Conservation (phyloP, 257 asterid species). For the Ballota nigra region DNA sequence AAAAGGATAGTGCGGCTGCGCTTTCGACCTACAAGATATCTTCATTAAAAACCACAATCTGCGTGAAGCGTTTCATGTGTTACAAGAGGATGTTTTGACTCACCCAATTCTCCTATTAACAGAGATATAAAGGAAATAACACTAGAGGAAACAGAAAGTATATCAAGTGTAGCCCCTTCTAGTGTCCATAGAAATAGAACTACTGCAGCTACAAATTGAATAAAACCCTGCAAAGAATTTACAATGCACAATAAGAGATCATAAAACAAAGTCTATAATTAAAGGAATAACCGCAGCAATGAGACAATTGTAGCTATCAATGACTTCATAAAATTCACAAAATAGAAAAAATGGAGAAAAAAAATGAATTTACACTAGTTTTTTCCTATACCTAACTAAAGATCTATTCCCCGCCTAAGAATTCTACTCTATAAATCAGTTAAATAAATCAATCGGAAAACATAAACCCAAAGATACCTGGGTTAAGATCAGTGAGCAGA, state of each 20-base stretch:
- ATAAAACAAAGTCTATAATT: neutral
- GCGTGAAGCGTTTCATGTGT: neutral
- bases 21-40: conserved; percentile 54
- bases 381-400: neutral
- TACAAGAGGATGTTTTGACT: neutral
- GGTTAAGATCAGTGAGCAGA: conserved; percentile 46
- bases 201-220: conserved; percentile 46
- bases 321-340: neutral
- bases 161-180: conserved; percentile 43
- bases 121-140: conserved; percentile 51
- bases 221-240: conserved; percentile 49
- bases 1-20: conserved; percentile 57
- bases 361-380: neutral
- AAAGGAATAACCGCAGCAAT: neutral
- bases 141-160: conserved; percentile 36
- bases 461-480: conserved; percentile 49
- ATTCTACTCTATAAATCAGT: conserved; percentile 8
- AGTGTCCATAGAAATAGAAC: conserved; percentile 32
- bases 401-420: neutral
- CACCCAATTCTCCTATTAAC: conserved; percentile 76
- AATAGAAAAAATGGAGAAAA: neutral
- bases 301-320: neutral
- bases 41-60: neutral
- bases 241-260: neutral
- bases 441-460: neutral